These are phyloP conservation scores for Trichocomaceae sp. DNA, from an alignment of 2,329 filamentous ascomycete species.

Conservation along the genomic window DNA sequence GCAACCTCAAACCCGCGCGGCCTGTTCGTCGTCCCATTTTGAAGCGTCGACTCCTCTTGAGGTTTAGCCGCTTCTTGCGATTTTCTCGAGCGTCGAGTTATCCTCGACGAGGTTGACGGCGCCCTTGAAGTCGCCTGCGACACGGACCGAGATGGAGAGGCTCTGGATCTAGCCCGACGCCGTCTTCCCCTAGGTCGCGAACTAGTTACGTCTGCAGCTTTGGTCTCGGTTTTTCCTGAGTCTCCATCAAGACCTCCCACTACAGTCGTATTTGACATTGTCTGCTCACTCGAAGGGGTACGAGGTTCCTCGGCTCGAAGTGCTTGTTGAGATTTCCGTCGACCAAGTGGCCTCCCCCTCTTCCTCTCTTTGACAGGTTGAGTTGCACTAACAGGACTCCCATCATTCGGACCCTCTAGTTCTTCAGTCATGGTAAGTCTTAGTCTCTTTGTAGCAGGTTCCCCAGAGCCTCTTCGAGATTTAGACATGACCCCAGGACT, in stretches of 20 bases:
- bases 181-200: neutral
- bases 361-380: conserved; percentile 14
- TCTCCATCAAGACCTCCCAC: neutral
- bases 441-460: conserved; percentile 26
- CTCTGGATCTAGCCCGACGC: neutral
- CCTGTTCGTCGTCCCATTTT: neutral
- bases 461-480: conserved; percentile 11
- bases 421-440: conserved; percentile 20
- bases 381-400: neutral
- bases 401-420: conserved; percentile 2
- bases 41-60: neutral
- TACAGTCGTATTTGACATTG: neutral
- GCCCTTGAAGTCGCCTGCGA: neutral
- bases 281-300: neutral
- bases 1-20: conserved; percentile 2
- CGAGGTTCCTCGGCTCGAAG: neutral
- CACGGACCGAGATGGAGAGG: neutral
- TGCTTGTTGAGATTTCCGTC: neutral
- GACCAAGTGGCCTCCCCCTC: conserved; percentile 20
- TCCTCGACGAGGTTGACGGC: neutral
- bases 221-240: neutral
- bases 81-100: neutral
- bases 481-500: neutral
- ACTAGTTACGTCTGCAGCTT: neutral
- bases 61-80: neutral